Evolutionary conservation across 352 stramenopile species (phyloP), one percentile per base, ranked within the genome.

Genomic region (Blastocystis sp.): DNA sequence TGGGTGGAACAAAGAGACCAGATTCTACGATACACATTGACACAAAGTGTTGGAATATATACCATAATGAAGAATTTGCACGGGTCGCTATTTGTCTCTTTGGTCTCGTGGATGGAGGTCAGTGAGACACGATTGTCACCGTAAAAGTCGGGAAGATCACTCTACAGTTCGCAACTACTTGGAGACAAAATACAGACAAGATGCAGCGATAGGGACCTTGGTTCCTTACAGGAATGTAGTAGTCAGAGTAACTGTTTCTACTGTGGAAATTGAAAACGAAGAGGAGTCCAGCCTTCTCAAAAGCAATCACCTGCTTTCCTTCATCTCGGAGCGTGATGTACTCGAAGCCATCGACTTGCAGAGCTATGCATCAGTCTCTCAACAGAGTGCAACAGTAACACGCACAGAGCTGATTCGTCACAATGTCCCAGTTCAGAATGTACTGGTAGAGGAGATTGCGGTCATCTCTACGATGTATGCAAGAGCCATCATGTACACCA

Each of bases 211-310:
- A 90, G 16, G 59, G 45, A 7, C 81, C 81, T 24, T 43, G 24
- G 43, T 78, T 81, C 1, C 65, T 34, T 18, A 90, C 81, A 6
- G 64, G 55, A 37, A 91, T 53, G 3, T 18, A 24, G 68, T 91
- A 91, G 53, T 91, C 90, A 13, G 59, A 50, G 59, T 75, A 91
- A 56, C 50, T 79, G 16, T 90, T 50, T 11, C 20, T 63, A 43
- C 45, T 63, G 41, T 90, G 68, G 26, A 91, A 90, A 45, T 91
- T 91, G 79, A 90, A 91, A 13, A 90, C 89, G 37, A 91, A 91
- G 8, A 91, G 41, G 0, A 91, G 66, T 41, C 11, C 43, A 7
- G 70, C 90, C 41, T 90, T 76, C 63, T 91, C 90, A 70, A 88
- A 91, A 3, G 69, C 90, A 1, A 91, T 9, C 2, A 91, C 47